Conservation (phyloP, 768 basidiomycete species). For the Tylopilus balloui region DNA sequence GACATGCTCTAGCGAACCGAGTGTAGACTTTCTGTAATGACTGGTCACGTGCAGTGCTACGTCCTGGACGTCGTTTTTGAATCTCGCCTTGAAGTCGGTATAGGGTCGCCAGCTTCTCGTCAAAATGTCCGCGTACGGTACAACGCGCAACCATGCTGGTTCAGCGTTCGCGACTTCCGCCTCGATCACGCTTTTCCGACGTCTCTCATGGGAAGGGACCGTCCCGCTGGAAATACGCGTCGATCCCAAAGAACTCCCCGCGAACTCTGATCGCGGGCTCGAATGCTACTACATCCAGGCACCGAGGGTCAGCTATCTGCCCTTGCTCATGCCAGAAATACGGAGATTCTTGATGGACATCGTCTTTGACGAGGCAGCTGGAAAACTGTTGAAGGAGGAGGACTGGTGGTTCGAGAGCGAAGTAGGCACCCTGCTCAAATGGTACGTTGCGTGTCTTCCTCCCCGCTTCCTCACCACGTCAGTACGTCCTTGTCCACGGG, state of each 20-base stretch:
- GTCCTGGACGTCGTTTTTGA: too few relatives aligned
- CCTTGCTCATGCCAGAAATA: constrained; percentile 85
- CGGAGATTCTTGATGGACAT: constrained; percentile 86
- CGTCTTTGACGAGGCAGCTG: constrained; percentile 83
- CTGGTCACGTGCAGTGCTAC: constrained; percentile 15
- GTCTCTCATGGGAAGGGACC: constrained; percentile 87
- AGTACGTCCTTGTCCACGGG: neutral
- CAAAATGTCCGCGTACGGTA: constrained; percentile 51
- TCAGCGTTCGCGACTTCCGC: constrained; percentile 49
- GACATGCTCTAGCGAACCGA: too few relatives aligned
- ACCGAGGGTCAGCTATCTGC: constrained; percentile 89
- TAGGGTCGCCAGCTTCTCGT: neutral
- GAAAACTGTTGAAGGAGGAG: constrained; percentile 72
- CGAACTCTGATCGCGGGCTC: constrained; percentile 82
- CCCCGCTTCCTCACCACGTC: neutral
- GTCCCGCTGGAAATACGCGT: constrained; percentile 87
- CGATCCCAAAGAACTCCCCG: constrained; percentile 84
- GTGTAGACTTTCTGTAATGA: neutral
- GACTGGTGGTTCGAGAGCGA: constrained; percentile 98
- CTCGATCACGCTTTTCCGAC: constrained; percentile 78
- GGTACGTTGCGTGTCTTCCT: constrained; percentile 51
- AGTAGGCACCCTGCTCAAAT: constrained; percentile 77
- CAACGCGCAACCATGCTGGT: constrained; percentile 44
- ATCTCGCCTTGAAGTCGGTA: neutral
- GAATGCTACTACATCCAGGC: constrained; percentile 91